Conservation (phyloP, 495 filamentous ascomycete species). For the Neurospora cerealis region DNA sequence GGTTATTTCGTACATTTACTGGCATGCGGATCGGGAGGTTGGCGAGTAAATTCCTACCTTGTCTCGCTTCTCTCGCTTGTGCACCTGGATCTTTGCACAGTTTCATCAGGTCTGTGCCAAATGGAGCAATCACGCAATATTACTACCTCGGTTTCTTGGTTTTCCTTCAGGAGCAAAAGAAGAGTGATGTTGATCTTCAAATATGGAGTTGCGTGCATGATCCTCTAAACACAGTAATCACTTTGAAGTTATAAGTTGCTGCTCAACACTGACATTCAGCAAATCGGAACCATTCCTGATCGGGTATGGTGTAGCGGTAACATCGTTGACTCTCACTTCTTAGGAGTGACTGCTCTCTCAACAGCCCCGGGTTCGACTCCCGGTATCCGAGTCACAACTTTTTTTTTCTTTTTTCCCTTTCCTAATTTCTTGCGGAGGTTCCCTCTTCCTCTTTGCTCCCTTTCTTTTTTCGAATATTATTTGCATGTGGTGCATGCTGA, state of each 20-base stretch:
- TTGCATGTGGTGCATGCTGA: neutral
- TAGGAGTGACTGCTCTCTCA: neutral
- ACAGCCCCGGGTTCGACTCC: neutral
- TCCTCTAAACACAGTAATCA: neutral
- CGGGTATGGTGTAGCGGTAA: neutral
- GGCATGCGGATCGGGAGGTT: constrained; percentile 39
- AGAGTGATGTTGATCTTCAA: neutral
- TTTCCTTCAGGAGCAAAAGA: neutral
- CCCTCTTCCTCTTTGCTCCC: neutral
- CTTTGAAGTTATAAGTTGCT: neutral
- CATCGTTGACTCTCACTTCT: neutral
- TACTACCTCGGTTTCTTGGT: neutral
- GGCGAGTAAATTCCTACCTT: constrained; percentile 27
- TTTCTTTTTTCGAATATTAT: neutral
- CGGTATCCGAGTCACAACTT: neutral
- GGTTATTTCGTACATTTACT: constrained; percentile 36
- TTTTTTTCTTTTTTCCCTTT: neutral
- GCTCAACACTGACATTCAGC: neutral
- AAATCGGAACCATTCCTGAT: neutral
- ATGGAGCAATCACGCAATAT: neutral
- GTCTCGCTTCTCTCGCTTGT: neutral
- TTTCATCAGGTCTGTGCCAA: neutral
- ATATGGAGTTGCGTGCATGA: neutral
- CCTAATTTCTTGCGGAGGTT: neutral
- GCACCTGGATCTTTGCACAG: neutral